Percentiles rank a stretch among this genome's conserved stretches.
Evolutionary conservation across 2,329 filamentous ascomycete genomes (phyloP).

Genomic region (Penicillium palitans): DNA sequence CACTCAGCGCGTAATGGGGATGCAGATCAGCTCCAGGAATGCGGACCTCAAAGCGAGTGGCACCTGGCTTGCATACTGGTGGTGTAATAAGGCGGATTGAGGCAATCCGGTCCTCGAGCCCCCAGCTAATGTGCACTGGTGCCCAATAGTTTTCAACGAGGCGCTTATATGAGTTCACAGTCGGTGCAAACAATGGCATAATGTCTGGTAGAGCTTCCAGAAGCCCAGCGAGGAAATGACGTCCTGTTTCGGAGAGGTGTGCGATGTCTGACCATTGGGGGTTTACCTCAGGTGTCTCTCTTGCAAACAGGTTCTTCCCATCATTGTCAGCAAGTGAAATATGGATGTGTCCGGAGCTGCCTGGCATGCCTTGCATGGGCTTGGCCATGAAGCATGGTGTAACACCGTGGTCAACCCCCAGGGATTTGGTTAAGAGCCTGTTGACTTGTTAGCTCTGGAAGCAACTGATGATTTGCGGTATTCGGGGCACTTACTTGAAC

Average conservation of each 20-base stretch:
- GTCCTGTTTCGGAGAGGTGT: constrained; percentile 80
- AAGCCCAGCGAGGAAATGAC: constrained; percentile 87
- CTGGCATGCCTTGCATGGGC: constrained; percentile 81
- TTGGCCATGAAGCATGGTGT: constrained; percentile 99
- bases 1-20: constrained; percentile 78
- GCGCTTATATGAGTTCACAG: constrained; percentile 94
- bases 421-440: constrained; percentile 78
- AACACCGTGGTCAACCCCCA: constrained; percentile 80
- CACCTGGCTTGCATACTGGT: constrained; percentile 75
- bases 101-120: constrained; percentile 86
- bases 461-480: background rate
- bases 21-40: constrained; percentile 76
- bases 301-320: constrained; percentile 78
- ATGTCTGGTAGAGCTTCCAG: constrained; percentile 85
- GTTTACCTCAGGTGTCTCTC: constrained; percentile 68
- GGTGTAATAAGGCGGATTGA: constrained; percentile 86
- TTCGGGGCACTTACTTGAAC: constrained; percentile 66
- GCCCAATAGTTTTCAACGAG: constrained; percentile 99
- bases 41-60: constrained; percentile 27
- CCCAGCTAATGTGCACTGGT: constrained; percentile 94
- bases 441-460: constrained; percentile 3
- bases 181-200: constrained; percentile 92
- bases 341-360: constrained; percentile 93
- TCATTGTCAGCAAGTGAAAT: constrained; percentile 76
- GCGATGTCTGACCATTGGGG: constrained; percentile 72